Conservation (phyloP, 169 alveolate genomes). For the Theileria orientalis region DNA sequence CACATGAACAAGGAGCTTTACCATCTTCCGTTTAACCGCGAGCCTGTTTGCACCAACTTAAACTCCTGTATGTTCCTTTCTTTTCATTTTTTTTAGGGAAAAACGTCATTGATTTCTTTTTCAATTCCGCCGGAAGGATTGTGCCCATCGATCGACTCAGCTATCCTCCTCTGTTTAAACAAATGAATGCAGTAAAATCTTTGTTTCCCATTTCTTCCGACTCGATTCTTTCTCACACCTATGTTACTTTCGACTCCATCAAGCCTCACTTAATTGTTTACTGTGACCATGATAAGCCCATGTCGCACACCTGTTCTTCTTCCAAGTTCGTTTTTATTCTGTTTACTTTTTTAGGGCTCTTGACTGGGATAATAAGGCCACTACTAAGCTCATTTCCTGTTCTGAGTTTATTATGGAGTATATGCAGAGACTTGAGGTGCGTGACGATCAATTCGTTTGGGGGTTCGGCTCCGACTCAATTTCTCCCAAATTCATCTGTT, state of each 20-base stretch:
- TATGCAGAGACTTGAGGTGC: slow-evolving; percentile 62
- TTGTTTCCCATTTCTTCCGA: slow-evolving; percentile 66
- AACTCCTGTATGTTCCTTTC: slow-evolving; percentile 57
- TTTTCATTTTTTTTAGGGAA: slow-evolving; percentile 18
- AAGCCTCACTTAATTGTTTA: slow-evolving; percentile 66
- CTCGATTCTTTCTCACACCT: slow-evolving; percentile 61
- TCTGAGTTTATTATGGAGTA: slow-evolving; percentile 71
- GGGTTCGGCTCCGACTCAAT: slow-evolving; percentile 35
- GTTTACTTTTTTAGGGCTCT: slow-evolving; percentile 24
- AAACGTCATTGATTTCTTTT: slow-evolving; percentile 65
- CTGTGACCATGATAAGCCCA: slow-evolving; percentile 70
- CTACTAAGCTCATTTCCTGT: slow-evolving; percentile 55
- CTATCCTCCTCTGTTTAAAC: slow-evolving; percentile 44
- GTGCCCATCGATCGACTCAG: slow-evolving; percentile 68
- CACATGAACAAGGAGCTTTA: slow-evolving; percentile 67
- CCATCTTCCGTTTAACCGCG: slow-evolving; percentile 63
- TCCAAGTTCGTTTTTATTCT: slow-evolving; percentile 25
- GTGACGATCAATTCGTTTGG: slow-evolving; percentile 66
- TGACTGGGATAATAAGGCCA: slow-evolving; percentile 56
- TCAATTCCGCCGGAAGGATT: slow-evolving; percentile 50
- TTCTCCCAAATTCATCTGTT: slow-evolving; percentile 25
- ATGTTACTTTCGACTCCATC: slow-evolving; percentile 66
- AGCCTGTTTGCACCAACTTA: slow-evolving; percentile 62
- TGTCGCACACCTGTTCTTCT: slow-evolving; percentile 72
- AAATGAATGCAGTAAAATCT: slow-evolving; percentile 61